A percentile compares a stretch with the other conserved stretches of the same genome.
These are phyloP conservation scores for Lasiodiplodia hormozganensis DNA, from an alignment of 2,329 filamentous ascomycete species.

Conservation along the genomic window DNA sequence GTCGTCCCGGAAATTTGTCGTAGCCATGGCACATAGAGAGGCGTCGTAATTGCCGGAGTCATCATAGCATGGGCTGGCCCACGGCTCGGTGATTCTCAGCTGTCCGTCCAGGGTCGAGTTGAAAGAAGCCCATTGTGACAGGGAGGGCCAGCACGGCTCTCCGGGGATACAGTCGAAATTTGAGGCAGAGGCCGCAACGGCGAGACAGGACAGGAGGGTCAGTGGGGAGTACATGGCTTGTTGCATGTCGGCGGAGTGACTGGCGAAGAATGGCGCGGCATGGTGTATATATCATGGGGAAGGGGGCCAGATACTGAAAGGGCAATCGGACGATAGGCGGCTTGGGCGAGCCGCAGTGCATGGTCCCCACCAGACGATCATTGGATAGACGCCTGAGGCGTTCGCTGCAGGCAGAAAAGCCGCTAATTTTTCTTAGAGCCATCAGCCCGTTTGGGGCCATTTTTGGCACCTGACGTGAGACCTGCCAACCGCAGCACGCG, in stretches of 20 bases:
- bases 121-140: slow-evolving; percentile 22
- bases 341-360: slow-evolving; percentile 5
- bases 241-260: not conserved
- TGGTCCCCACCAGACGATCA: not conserved
- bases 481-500: slow-evolving; percentile 6
- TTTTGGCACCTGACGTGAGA: slow-evolving; percentile 20
- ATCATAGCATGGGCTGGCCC: slow-evolving; percentile 24
- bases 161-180: slow-evolving; percentile 24
- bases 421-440: not conserved
- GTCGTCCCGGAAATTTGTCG: slow-evolving; percentile 1
- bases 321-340: slow-evolving; percentile 4
- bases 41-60: slow-evolving; percentile 13
- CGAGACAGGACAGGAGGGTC: not conserved
- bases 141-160: slow-evolving; percentile 22
- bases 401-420: slow-evolving; percentile 2
- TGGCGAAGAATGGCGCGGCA: not conserved
- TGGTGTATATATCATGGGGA: not conserved
- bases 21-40: not conserved
- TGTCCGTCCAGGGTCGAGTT: slow-evolving; percentile 21
- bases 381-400: slow-evolving; percentile 11
- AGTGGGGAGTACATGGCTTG: slow-evolving; percentile 5
- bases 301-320: not conserved
- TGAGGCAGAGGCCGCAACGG: not conserved
- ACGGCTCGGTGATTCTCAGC: slow-evolving; percentile 17
- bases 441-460: slow-evolving; percentile 10